phyloP scores from a whole-genome alignment of 805 yeast species.

The Myxozyma lipomycoides region DNA sequence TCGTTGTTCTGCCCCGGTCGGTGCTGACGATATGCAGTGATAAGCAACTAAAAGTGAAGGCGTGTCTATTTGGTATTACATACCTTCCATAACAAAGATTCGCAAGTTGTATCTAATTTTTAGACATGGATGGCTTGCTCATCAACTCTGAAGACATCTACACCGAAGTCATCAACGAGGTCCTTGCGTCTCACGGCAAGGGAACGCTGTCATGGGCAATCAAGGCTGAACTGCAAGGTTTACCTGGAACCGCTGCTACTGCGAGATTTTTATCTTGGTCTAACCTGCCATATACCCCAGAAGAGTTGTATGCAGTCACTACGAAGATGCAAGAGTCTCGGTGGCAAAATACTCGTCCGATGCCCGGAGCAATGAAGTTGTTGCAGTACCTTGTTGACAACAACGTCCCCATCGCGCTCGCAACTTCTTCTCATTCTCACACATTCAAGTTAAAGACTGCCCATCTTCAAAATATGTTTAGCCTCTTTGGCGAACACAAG shows the following conservation, averaged over 20 bases:
- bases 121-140: constrained; percentile 91
- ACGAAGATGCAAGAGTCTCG: constrained; percentile 48
- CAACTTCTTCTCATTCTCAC: constrained; percentile 69
- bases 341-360: constrained; percentile 63
- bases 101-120: background rate
- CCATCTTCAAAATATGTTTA: constrained; percentile 62
- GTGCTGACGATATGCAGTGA: too few species aligned
- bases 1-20: too few species aligned
- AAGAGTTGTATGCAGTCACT: constrained; percentile 55
- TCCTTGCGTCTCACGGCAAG: constrained; percentile 63
- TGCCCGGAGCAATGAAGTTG: constrained; percentile 83
- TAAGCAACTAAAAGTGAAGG: constrained; percentile 41
- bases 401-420: constrained; percentile 77
- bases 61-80: constrained; percentile 62
- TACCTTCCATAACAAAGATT: background rate
- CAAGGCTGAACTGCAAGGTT: constrained; percentile 81
- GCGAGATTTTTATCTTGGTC: constrained; percentile 59
- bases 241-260: constrained; percentile 65
- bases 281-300: constrained; percentile 61
- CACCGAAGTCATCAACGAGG: constrained; percentile 67
- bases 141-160: constrained; percentile 90
- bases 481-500: constrained; percentile 57
- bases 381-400: constrained; percentile 49
- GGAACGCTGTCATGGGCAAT: constrained; percentile 89
- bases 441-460: constrained; percentile 70